A percentile compares a stretch with the other conserved stretches of the same genome.
phyloP scores from a whole-genome alignment of 345 rosid genomes.

The Moricandia arvensis region DNA sequence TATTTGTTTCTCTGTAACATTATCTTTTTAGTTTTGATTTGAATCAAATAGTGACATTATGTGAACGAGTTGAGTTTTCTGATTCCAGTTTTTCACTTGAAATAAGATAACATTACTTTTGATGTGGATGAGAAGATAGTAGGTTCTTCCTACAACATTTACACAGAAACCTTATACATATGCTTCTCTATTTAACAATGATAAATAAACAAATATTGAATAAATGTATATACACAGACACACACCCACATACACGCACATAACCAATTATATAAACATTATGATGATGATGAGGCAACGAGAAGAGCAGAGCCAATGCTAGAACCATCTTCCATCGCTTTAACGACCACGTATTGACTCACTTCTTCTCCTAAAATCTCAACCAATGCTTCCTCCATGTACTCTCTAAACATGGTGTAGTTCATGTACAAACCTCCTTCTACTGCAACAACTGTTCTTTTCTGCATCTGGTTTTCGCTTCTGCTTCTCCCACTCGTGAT shows the following conservation, averaged over 20 bases:
- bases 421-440: conserved; percentile 78
- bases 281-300: conserved; percentile 50
- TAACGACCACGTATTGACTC: conserved; percentile 57
- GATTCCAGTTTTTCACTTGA: too few relatives aligned
- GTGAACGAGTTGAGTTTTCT: too few relatives aligned
- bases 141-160: conserved; percentile 28
- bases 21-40: conserved; percentile 12
- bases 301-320: conserved; percentile 90
- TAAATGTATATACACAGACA: conserved; percentile 1
- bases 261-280: conserved; percentile 24
- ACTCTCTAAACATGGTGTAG: conserved; percentile 69
- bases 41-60: neutral
- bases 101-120: neutral
- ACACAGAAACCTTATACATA: conserved; percentile 22
- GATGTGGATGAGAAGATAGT: neutral
- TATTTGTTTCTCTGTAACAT: too few relatives aligned
- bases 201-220: conserved; percentile 32
- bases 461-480: conserved; percentile 59
- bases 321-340: conserved; percentile 72
- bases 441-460: conserved; percentile 80
- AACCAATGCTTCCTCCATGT: conserved; percentile 73
- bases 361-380: conserved; percentile 82
- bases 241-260: neutral
- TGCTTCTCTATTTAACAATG: conserved; percentile 21
- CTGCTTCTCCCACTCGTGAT: conserved; percentile 64